Evolutionary conservation across 2,329 filamentous ascomycete genomes (phyloP).

Genomic region (Pseudopyricularia cyperi): DNA sequence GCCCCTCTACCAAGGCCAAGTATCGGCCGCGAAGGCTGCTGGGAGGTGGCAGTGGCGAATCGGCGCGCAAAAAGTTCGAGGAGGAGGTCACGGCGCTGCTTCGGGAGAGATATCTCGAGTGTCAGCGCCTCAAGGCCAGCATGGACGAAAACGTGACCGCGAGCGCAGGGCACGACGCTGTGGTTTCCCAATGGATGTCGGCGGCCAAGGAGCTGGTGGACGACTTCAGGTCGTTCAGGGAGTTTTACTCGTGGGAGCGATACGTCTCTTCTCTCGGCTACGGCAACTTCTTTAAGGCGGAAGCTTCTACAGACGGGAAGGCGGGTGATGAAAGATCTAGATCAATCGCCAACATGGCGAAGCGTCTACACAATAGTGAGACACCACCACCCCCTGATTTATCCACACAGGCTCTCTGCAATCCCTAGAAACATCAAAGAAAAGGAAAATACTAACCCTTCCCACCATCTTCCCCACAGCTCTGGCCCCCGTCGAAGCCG

Average conservation of each 20-base stretch:
- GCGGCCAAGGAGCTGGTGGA: constrained; percentile 47
- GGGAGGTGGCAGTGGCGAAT: constrained; percentile 6
- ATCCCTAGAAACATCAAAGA: background rate
- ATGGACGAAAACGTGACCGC: constrained; percentile 17
- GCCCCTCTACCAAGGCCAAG: background rate
- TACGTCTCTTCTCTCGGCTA: constrained; percentile 44
- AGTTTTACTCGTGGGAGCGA: constrained; percentile 55
- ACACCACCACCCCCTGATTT: constrained; percentile 13
- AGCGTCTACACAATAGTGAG: constrained; percentile 35
- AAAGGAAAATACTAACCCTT: background rate
- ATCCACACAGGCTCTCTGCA: background rate
- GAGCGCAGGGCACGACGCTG: constrained; percentile 20
- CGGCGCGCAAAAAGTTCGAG: constrained; percentile 14
- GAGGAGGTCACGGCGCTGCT: constrained; percentile 13
- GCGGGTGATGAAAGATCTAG: background rate
- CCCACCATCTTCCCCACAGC: constrained; percentile 9
- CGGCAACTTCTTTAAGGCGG: constrained; percentile 20
- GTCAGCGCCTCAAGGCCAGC: constrained; percentile 23
- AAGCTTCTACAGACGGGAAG: constrained; percentile 14
- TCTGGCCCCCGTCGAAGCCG: constrained; percentile 18
- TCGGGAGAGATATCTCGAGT: constrained; percentile 25
- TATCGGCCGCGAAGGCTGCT: constrained; percentile 5
- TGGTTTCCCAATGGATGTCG: constrained; percentile 41
- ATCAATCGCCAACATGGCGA: constrained; percentile 24
- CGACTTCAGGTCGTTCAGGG: constrained; percentile 49